Conservation (phyloP, 768 basidiomycete species). For the Suillus fuscotomentosus region DNA sequence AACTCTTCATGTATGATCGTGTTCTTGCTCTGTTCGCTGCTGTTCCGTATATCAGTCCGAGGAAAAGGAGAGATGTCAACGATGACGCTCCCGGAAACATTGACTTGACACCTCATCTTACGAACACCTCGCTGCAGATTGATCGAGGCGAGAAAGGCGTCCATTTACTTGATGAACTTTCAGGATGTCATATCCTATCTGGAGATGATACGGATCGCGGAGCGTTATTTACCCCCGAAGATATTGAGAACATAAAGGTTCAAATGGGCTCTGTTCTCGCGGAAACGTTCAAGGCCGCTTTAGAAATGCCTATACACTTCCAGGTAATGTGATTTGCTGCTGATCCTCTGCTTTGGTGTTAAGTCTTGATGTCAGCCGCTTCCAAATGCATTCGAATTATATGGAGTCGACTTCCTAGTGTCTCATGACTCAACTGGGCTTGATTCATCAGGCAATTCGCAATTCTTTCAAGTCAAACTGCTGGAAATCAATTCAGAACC, state of each 20-base stretch:
- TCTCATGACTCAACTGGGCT: conserved; percentile 35
- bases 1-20: conserved; percentile 76
- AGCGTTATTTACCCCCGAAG: conserved; percentile 31
- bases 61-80: conserved; percentile 23
- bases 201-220: conserved; percentile 4
- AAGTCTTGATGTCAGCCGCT: conserved; percentile 50
- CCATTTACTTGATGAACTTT: conserved; percentile 75
- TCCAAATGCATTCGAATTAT: conserved; percentile 93
- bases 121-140: conserved; percentile 87
- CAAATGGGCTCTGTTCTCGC: conserved; percentile 66
- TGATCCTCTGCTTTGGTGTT: not conserved
- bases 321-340: conserved; percentile 48
- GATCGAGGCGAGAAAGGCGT: conserved; percentile 69
- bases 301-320: conserved; percentile 80
- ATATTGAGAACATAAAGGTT: conserved; percentile 51
- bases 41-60: conserved; percentile 59
- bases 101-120: conserved; percentile 76
- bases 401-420: conserved; percentile 90
- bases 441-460: not conserved
- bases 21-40: conserved; percentile 89
- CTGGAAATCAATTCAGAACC: conserved; percentile 95
- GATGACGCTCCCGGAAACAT: conserved; percentile 22
- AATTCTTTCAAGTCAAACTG: conserved; percentile 60
- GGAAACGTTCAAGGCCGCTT: conserved; percentile 84
- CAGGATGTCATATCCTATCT: conserved; percentile 58